Conservation (phyloP, 2,329 filamentous ascomycete species). For the Verticillium albo-atrum region DNA sequence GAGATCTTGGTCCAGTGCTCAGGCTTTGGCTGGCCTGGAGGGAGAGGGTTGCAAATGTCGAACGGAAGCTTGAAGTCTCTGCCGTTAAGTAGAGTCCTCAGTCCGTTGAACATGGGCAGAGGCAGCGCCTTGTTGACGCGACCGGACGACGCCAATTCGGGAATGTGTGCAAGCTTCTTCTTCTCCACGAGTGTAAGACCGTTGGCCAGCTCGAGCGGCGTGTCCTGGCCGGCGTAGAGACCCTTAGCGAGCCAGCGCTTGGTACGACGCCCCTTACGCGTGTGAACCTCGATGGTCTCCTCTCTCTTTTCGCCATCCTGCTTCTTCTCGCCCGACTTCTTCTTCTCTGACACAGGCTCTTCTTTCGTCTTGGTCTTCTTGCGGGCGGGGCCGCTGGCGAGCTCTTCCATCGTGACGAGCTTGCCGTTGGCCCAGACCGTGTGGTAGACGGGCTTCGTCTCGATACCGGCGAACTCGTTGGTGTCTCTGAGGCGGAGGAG, state of each 20-base stretch:
- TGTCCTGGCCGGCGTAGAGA: conserved; percentile 78
- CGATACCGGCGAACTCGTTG: conserved; percentile 56
- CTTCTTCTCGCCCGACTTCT: conserved; percentile 15
- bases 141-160: conserved; percentile 40
- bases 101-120: conserved; percentile 72
- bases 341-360: background rate
- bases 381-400: conserved; percentile 29
- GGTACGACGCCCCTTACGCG: conserved; percentile 37
- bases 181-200: conserved; percentile 47
- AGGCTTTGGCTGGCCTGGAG: conserved; percentile 82
- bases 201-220: conserved; percentile 40
- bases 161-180: conserved; percentile 43
- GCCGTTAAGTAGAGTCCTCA: conserved; percentile 65
- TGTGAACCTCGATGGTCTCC: conserved; percentile 28
- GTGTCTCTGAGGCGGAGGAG: conserved; percentile 57
- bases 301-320: conserved; percentile 25
- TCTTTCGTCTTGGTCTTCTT: conserved; percentile 21
- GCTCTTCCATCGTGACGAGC: conserved; percentile 43
- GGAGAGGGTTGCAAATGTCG: conserved; percentile 83
- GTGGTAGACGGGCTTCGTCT: conserved; percentile 51
- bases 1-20: conserved; percentile 90
- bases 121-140: conserved; percentile 60
- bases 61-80: conserved; percentile 86
- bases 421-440: conserved; percentile 65
- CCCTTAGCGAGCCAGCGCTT: conserved; percentile 83